Percentiles rank a stretch among this genome's conserved stretches.
phyloP scores from a whole-genome alignment of 805 yeast genomes.

The Schwanniomyces sp. region DNA sequence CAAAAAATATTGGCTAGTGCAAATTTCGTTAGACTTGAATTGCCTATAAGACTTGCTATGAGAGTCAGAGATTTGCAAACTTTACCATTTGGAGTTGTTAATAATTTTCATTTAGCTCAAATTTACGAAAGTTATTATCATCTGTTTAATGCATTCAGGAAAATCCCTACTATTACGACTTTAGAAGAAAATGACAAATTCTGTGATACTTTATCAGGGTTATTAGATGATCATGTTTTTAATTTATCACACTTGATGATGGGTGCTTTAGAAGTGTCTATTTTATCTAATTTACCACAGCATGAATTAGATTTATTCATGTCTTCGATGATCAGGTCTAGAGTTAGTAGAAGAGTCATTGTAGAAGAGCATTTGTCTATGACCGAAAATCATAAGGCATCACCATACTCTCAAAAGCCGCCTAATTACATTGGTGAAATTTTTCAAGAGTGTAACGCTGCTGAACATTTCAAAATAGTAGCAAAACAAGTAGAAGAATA shows the following conservation, averaged over 20 bases:
- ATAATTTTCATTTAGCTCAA: constrained; percentile 81
- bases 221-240: constrained; percentile 76
- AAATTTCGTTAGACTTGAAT: constrained; percentile 81
- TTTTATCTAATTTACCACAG: constrained; percentile 57
- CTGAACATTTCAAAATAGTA: constrained; percentile 60
- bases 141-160: constrained; percentile 83
- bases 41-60: constrained; percentile 81
- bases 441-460: constrained; percentile 74
- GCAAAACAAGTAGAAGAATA: constrained; percentile 49
- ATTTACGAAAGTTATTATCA: constrained; percentile 88
- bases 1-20: constrained; percentile 82
- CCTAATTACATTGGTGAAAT: constrained; percentile 73
- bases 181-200: constrained; percentile 75
- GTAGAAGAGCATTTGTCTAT: constrained; percentile 89
- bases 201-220: constrained; percentile 58
- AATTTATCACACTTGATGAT: constrained; percentile 86
- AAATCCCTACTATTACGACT: constrained; percentile 63
- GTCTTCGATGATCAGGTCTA: constrained; percentile 74
- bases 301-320: constrained; percentile 68
- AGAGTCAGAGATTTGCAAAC: constrained; percentile 76
- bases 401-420: constrained; percentile 49
- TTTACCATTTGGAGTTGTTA: constrained; percentile 79
- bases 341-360: constrained; percentile 86
- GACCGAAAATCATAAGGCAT: constrained; percentile 57
- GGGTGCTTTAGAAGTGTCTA: constrained; percentile 86